Conservation (phyloP, 202 grass and related monocot genomes). For the Schoenoplectus tabernaemontani region DNA sequence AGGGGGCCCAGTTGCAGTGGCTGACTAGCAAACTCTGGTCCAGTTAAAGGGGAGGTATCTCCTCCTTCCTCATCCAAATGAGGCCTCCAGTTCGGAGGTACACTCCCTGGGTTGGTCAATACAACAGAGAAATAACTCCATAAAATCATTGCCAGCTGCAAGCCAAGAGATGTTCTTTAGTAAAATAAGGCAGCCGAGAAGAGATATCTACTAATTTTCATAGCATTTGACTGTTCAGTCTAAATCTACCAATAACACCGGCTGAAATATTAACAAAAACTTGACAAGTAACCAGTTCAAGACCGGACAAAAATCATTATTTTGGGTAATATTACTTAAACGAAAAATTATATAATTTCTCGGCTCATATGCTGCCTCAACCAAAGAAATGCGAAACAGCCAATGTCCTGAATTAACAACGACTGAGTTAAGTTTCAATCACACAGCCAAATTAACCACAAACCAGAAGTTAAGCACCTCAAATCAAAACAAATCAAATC, state of each 20-base stretch:
- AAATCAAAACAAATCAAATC: not conserved
- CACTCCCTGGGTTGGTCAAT: conserved; percentile 67
- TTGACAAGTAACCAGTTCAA: not conserved
- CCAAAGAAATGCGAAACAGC: not conserved
- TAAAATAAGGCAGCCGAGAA: not conserved
- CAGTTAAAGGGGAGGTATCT: conserved; percentile 51
- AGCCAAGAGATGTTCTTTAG: conserved; percentile 15
- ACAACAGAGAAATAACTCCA: conserved; percentile 95
- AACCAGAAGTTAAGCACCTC: not conserved
- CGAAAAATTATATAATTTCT: not conserved
- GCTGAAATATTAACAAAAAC: too few species aligned
- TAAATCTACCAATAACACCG: not conserved
- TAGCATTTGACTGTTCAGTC: not conserved
- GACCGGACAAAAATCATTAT: not conserved
- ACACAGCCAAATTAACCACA: not conserved
- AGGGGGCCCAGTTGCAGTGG: conserved; percentile 40
- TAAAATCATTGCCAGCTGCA: conserved; percentile 76
- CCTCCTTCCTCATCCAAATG: conserved; percentile 71
- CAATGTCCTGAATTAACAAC: too few species aligned
- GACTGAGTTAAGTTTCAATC: not conserved
- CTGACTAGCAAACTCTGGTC: conserved; percentile 39
- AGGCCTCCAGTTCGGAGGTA: conserved; percentile 79
- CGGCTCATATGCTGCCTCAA: not conserved
- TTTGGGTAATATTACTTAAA: not conserved
- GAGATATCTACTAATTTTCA: not conserved